Evolutionary conservation across 345 rosid species (phyloP), one percentile per base, ranked within the genome.

Genomic region (Carallia pectinifolia): DNA sequence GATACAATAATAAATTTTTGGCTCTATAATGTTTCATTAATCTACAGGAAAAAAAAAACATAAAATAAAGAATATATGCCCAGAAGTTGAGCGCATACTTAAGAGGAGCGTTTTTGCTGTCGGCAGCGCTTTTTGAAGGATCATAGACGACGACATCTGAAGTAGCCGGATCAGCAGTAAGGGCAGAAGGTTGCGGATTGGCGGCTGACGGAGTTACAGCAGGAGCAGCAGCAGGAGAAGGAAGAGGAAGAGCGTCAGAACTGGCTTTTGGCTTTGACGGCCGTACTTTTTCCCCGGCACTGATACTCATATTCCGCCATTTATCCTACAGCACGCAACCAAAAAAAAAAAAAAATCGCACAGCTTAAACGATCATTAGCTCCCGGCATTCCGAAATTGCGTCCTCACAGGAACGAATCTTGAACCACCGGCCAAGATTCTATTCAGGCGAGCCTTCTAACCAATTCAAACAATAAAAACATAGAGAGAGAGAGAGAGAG

Each of bases 261-360:
- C 53, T 77, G 1, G 81, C 76, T 84, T 88, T 89, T 13, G 81
- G 62, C 72, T 85, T 89, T 2, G 72, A 66, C 8, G 85, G 68
- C 62, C 89, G 78, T 60, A 86, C 71, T 83, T 84, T 94, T 53
- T 91, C 89, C 72, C 84, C 81, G 16, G 81, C 79, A 75, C 87
- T 80, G 48, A 88, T 94, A 68, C 80, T 79, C 95, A 91, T 74
- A 78, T 94, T 90, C 74, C 97, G 81, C 99, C 97, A 95, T 74
- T 95, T 95, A 72, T 95, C 99, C 99, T 95, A 50, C 15, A 4
- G 31, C 67, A 72, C 36, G 44, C 8, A 6, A 36, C 23, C 6
- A 70, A 12, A 33, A 53, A 23, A 30, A 62, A 70, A 12, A 33
- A 53, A 23, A 30, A 62, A 53, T 4, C 6, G n/a, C 23, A 33